Evolutionary conservation across 306 rosid species (phyloP).

Genomic region (Cicer chorassanicum): DNA sequence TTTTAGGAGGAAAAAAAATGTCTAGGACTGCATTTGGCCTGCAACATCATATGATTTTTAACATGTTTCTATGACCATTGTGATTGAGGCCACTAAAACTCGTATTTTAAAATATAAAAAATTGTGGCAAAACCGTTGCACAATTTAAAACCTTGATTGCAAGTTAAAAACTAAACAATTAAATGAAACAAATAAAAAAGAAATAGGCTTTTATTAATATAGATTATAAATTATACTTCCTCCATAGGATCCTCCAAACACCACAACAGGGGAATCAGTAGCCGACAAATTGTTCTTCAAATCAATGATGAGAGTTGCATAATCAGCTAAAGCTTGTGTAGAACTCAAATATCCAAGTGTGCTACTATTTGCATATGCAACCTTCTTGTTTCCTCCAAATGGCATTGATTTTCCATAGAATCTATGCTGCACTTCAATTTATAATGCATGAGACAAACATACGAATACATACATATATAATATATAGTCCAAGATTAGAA

Average conservation of each 20-base stretch:
- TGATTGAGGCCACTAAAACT: background rate
- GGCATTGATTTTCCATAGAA: conserved; percentile 89
- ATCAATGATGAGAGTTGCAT: conserved; percentile 72
- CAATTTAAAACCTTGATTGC: background rate
- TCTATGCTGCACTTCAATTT: conserved; percentile 69
- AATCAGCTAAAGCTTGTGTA: conserved; percentile 86
- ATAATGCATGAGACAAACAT: background rate
- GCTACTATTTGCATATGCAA: conserved; percentile 59
- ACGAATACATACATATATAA: no score
- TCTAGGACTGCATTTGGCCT: no score
- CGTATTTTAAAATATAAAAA: no score
- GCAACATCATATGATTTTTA: no score
- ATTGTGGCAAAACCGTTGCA: background rate
- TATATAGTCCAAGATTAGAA: background rate
- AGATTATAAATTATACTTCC: conserved; percentile 60
- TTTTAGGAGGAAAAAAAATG: no score
- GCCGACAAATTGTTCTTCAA: conserved; percentile 71
- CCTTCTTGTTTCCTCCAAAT: conserved; percentile 60
- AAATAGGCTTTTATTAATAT: background rate
- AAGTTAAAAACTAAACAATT: background rate
- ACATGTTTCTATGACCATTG: no score
- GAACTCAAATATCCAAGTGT: conserved; percentile 78
- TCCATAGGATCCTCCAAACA: conserved; percentile 93
- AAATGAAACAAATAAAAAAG: background rate
- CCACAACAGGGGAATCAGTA: conserved; percentile 74